Evolutionary conservation across 345 rosid genomes (phyloP), one percentile per base, ranked within the genome.

Genomic region (Citrus trifoliata): DNA sequence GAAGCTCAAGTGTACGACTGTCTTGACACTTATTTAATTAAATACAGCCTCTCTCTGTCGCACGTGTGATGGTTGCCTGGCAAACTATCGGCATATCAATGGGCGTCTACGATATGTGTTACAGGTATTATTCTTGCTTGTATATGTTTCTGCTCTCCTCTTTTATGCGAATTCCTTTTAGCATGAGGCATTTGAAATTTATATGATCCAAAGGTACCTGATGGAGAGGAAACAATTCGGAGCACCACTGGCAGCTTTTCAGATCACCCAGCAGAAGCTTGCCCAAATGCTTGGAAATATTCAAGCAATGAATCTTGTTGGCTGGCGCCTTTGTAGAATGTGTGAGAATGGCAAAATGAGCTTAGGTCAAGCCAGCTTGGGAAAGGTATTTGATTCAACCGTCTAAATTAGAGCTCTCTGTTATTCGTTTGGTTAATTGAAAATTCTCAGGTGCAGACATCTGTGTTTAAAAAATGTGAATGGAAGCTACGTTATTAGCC

Each of bases 51-150:
- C 86, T 96, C 56, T 97, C 95, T 76, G 90, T 96, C 33, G 93
- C 97, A n/a, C 98, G 97, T 48, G 93, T 96, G 25, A 93, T 93
- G 86, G 98, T 93, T 67, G 86, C 98, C 24, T 96, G 99, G 99
- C 98, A 94, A 74, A 91, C 97, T 66, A 89, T 94, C 21, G 99
- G 99, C 48, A 78, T 96, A 83, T 88, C 97, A 13, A 96, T 94
- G 98, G 98, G 99, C 24, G 83, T 91, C 77, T 94, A 94, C 73
- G 98, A 94, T 78, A 91, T 96, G 93, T 96, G 97, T 76, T 91
- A 88, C 85, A 92, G 99, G 97, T 93, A 89, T 62, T 51, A 59
- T 33, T 64, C 10, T 69, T 27, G 25, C 10, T 5, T 21, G 0
- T 16, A 1, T 2, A 10, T n/a, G 14, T 27, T 6, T 13, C 6